Conservation (phyloP, 2,329 filamentous ascomycete genomes). For the Exophiala sideris region DNA sequence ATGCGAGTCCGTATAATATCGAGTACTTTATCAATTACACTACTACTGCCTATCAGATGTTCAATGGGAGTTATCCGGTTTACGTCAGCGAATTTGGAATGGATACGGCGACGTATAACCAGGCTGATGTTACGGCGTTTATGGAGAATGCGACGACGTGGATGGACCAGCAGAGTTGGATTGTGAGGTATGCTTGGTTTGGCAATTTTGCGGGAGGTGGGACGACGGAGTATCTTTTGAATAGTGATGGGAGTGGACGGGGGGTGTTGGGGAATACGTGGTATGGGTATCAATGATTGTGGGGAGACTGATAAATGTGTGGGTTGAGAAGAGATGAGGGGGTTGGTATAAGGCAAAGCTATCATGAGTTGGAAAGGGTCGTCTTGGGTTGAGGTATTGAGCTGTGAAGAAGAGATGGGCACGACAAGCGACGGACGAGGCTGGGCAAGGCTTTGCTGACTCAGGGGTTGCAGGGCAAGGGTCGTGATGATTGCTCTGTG, state of each 20-base stretch:
- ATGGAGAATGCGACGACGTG: conserved; percentile 37
- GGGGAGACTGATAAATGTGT: neutral
- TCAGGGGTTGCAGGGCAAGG: too few relatives aligned
- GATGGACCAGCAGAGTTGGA: conserved; percentile 36
- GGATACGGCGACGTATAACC: conserved; percentile 28
- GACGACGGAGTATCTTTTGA: conserved; percentile 29
- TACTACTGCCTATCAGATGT: conserved; percentile 33
- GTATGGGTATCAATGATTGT: conserved; percentile 4
- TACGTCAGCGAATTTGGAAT: conserved; percentile 52
- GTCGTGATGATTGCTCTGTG: too few relatives aligned
- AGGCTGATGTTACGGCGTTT: conserved; percentile 38
- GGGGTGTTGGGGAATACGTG: conserved; percentile 12
- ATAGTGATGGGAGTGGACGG: conserved; percentile 18
- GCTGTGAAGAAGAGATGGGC: too few relatives aligned
- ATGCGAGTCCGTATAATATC: conserved; percentile 36
- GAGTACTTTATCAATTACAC: conserved; percentile 39
- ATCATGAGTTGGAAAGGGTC: too few relatives aligned
- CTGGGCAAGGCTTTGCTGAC: too few relatives aligned
- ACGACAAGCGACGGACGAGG: too few relatives aligned
- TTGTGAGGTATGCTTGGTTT: conserved; percentile 44
- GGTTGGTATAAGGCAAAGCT: neutral
- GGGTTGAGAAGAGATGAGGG: neutral
- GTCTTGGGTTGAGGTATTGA: too few relatives aligned
- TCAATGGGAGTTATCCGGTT: conserved; percentile 34
- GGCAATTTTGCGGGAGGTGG: conserved; percentile 11